Conservation (phyloP, 2,329 filamentous ascomycete genomes). For the Aschersonia sp. region DNA sequence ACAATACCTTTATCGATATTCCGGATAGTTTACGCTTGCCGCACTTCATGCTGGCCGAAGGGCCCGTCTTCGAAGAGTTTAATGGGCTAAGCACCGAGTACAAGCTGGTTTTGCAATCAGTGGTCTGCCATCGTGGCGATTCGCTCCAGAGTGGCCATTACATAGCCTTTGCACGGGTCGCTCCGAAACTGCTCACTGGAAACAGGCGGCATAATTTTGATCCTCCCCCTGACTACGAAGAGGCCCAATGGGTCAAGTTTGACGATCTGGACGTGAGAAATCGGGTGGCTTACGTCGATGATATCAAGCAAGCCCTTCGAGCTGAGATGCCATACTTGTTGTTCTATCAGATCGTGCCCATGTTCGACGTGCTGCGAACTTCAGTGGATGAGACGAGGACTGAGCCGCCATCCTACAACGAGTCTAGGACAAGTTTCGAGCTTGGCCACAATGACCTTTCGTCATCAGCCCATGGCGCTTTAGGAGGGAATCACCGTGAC, state of each 20-base stretch:
- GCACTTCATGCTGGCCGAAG: constrained; percentile 71
- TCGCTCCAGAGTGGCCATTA: constrained; percentile 87
- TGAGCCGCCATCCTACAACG: constrained; percentile 45
- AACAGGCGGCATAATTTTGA: constrained; percentile 40
- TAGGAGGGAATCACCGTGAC: constrained; percentile 8
- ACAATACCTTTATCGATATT: constrained; percentile 81
- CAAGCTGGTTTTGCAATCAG: constrained; percentile 79
- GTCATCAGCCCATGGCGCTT: constrained; percentile 1
- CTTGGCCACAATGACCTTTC: constrained; percentile 10
- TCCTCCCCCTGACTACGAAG: constrained; percentile 50
- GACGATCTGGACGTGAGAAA: constrained; percentile 63
- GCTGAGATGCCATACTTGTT: constrained; percentile 89
- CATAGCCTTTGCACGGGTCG: constrained; percentile 67
- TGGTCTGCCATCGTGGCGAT: constrained; percentile 81
- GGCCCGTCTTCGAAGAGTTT: constrained; percentile 43
- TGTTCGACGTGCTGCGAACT: constrained; percentile 49
- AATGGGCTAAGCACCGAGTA: constrained; percentile 74
- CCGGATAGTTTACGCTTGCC: constrained; percentile 68
- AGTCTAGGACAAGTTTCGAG: constrained; percentile 29
- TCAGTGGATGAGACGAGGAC: constrained; percentile 31
- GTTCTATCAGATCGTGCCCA: constrained; percentile 88
- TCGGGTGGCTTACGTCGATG: constrained; percentile 62
- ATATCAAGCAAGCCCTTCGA: constrained; percentile 60
- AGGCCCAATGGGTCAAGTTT: constrained; percentile 77
- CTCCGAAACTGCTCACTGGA: constrained; percentile 44